Evolutionary conservation across 306 rosid genomes (phyloP), one percentile per base, ranked within the genome.

Genomic region (Vigna mungo): DNA sequence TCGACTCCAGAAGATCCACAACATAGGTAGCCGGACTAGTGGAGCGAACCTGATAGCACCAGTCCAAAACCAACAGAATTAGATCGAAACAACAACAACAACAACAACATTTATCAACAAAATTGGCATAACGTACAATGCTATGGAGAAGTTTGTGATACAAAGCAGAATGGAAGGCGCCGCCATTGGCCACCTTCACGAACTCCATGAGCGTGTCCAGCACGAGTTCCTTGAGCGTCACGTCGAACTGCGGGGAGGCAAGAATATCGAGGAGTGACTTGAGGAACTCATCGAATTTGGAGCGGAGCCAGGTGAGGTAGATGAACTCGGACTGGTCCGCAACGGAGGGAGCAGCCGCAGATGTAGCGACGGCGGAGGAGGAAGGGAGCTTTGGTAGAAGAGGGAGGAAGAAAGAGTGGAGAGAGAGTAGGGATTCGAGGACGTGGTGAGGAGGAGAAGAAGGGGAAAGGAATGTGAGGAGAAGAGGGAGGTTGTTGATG

Each of bases 201-300:
- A 90, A 90, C 88, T 95, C 97, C 97, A 92, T 92, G 39, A 90
- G 16, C 10, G 96, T 81, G 78, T 95, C 97, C 84, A 95, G 67
- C 66, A 89, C 97, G 55, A 87, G 79, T 74, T 95, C 97, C 89
- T 87, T 90, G 47, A 92, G 83, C 48, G 88, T 81, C 23, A 89
- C 92, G 7, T 89, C 91, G 9, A 84, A 70, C 30, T 87, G 74
- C 4, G 89, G 85, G 37, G 97, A 83, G 0, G 78, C 80, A n/a
- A 80, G 71, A 47, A 92, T 76, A 18, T 88, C 87, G 20, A 90
- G 12, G 49, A 95, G 92, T 3, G 87, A 86, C 46, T 81, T 80
- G 20, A 88, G 80, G 77, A 95, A 86, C 54, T 90, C 90, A 17
- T 92, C 93, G 77, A 95, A 95, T 84, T 92, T 92, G 30, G 96